Percentiles rank a stretch among this genome's conserved stretches.
These are phyloP conservation scores for Lichtheimia ornata DNA, from an alignment of 371 early-diverging fungal species.

Conservation along the genomic window DNA sequence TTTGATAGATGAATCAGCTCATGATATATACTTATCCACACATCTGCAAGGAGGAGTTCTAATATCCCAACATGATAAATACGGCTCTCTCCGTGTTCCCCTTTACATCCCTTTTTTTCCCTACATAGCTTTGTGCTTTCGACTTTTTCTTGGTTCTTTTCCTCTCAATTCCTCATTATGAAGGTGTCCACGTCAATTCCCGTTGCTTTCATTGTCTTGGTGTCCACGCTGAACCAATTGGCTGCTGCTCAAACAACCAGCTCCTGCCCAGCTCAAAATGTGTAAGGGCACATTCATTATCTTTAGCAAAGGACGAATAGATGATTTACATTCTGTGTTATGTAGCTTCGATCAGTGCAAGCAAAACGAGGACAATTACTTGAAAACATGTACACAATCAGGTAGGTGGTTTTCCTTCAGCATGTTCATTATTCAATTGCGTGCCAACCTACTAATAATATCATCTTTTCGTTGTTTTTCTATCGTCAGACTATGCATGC, in stretches of 20 bases:
- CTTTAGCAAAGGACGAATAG: not conserved
- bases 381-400: slow-evolving; percentile 13
- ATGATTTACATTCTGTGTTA: too few relatives aligned
- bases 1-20: too few relatives aligned
- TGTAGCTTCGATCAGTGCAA: slow-evolving; percentile 32
- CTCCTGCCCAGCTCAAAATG: slow-evolving; percentile 29
- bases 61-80: not conserved
- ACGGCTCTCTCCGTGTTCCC: slow-evolving; percentile 1
- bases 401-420: slow-evolving; percentile 8
- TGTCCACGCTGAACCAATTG: slow-evolving; percentile 6
- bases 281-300: slow-evolving; percentile 23
- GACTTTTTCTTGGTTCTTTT: slow-evolving; percentile 8
- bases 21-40: not conserved
- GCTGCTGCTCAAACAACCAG: slow-evolving; percentile 13
- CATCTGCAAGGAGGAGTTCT: slow-evolving; percentile 6
- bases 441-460: not conserved
- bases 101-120: slow-evolving; percentile 4
- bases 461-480: not conserved
- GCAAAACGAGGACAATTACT: slow-evolving; percentile 26
- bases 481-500: slow-evolving; percentile 23
- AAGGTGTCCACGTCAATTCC: not conserved
- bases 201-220: slow-evolving; percentile 7
- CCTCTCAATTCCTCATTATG: slow-evolving; percentile 12
- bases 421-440: slow-evolving; percentile 1
- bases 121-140: slow-evolving; percentile 5